Base-by-base conservation (phyloP, 495 filamentous ascomycete genomes). In the Penicillium canariense region DNA sequence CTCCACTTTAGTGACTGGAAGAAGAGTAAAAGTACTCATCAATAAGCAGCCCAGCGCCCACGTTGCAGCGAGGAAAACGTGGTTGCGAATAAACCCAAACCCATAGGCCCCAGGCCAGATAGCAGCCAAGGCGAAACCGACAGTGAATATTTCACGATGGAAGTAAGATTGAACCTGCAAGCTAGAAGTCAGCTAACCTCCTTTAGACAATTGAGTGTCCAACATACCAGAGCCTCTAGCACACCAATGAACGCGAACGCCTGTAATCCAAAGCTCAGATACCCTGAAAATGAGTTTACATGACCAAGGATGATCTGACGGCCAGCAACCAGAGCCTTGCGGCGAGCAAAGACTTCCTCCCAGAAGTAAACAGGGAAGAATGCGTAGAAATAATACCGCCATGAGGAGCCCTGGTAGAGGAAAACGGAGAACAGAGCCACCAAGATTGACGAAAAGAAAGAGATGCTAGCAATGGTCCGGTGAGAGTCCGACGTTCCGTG, bases 361-460 rank as follows among this genome's bases (percentile, higher is more conserved):
- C 95, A 99, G 77, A 99, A 97, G 40, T 86, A 82, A 2, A 94
- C 84, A 0, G 95, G 93, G 68, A 97, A 99, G 58, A 93, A 78
- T 5, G 84, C 91, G 65, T 97, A 99, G 22, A 86, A 86, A 60
- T 97, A 97, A 67, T 97, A 99, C 5, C 88, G 89, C 58, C 81
- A 77, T 0, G 93, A 85, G 2, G 91, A 93, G 27, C 83, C 80
- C 32, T 95, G 92, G 50, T 90, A 77, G 50, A 85, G 71, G 38
- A 99, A 87, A 6, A 89, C 83, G 3, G 91, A 85, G 59, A 88
- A 96, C 14, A 97, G 68, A 4, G 75, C 79, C 4, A 86, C 81
- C 17, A 95, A 74, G n/a, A 87, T 62, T 0, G 92, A 89, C 0
- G 86, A 83, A 64, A 96, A 96, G 59, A 85, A 77, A 2, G 86